Evolutionary conservation across 139 green algal genomes (phyloP), one percentile per base, ranked within the genome.

Genomic region (Micractinium conductrix): DNA sequence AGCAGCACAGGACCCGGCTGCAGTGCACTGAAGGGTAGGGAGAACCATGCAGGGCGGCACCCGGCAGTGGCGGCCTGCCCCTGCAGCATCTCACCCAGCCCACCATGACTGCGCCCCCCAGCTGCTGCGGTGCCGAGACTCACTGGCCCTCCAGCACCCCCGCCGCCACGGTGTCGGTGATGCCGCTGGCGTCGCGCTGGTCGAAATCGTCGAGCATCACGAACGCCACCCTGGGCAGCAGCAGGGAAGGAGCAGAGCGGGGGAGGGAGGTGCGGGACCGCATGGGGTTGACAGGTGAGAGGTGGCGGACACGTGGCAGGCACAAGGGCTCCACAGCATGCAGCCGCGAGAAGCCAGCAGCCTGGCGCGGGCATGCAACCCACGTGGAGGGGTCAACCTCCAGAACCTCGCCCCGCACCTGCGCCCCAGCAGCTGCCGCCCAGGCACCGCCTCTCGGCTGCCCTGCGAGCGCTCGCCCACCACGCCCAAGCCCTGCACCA

Each of bases 141-240:
- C 60, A 89, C 81, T 80, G 73, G 16, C 83, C 89, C 81, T 87
- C 76, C 60, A 88, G 87, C 67, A 90, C 65, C 33, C 85, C 87
- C 16, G 87, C 81, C 19, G 60, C 68, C 60, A 92, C 67, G 1
- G 45, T 74, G 12, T 87, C 78, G 1, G 42, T 44, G 28, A 78
- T 79, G 69, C 78, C 55, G 22, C 55, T 45, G 3, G 67, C n/a
- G 19, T 87, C 87, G 26, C 40, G 44, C 58, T 88, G 81, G 53
- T 83, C 60, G 82, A 91, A 89, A 10, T 89, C 85, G n/a, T 90
- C 87, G 65, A 88, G 69, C 62, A 91, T 62, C 30, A 86, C 85
- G 82, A 91, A 91, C 2, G 76, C 83, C 26, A 92, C 71, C 58
- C 75, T 78, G 19, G 73, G 45, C n/a, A 44, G 45, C 19, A 21